phyloP scores from a whole-genome alignment of 2,329 filamentous ascomycete genomes.

The Escovopsis sp. region DNA sequence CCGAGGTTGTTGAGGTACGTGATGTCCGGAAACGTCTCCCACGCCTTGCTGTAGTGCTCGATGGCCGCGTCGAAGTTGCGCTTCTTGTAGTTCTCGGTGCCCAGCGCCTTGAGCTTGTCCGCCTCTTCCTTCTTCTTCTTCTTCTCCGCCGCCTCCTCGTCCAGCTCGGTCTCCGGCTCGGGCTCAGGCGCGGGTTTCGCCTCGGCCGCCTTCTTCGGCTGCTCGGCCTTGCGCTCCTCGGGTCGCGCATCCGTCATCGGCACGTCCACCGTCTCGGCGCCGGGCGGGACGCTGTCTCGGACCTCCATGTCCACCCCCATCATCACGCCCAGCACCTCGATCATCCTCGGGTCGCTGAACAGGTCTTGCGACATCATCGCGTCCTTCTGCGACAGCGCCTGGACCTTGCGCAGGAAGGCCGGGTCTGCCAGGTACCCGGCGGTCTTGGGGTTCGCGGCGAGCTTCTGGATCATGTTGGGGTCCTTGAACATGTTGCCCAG shows the following conservation, averaged over 20 bases:
- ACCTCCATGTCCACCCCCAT: constrained; percentile 80
- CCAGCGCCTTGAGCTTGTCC: constrained; percentile 85
- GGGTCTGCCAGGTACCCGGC: constrained; percentile 63
- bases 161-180: constrained; percentile 48
- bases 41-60: constrained; percentile 84
- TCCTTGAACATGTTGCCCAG: constrained; percentile 92
- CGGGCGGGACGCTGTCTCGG: constrained; percentile 22
- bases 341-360: constrained; percentile 79
- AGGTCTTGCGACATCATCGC: constrained; percentile 44
- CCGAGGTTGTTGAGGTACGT: constrained; percentile 95
- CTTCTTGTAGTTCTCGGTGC: constrained; percentile 97
- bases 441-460: constrained; percentile 91
- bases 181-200: constrained; percentile 39
- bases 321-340: constrained; percentile 85
- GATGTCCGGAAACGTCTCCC: constrained; percentile 90
- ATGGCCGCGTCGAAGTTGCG: constrained; percentile 91
- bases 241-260: constrained; percentile 57
- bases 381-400: constrained; percentile 57
- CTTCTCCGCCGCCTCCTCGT: constrained; percentile 71
- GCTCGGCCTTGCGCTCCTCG: constrained; percentile 24
- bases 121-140: constrained; percentile 85
- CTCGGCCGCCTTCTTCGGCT: constrained; percentile 41
- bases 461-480: constrained; percentile 75
- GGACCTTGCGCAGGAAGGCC: constrained; percentile 80
- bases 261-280: constrained; percentile 51